phyloP scores from a whole-genome alignment of 2,329 filamentous ascomycete species.

The Calonectria montana region DNA sequence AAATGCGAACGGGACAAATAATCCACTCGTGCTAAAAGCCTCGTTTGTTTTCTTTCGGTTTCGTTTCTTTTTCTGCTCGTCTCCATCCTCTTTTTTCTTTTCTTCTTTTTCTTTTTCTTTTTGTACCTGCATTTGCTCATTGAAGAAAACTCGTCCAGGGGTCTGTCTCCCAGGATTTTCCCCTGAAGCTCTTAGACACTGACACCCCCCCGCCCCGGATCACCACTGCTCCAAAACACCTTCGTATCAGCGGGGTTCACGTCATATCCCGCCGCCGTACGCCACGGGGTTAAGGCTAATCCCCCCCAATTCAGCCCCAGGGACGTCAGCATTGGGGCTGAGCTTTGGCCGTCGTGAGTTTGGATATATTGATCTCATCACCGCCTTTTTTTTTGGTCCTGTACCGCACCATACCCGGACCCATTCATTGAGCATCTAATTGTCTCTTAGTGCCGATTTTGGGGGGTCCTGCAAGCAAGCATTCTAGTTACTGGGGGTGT shows the following conservation, averaged over 20 bases:
- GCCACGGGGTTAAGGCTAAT: neutral
- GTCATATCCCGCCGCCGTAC: conserved; percentile 1
- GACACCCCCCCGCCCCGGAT: neutral
- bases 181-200: neutral
- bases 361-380: neutral
- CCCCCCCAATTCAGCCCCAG: neutral
- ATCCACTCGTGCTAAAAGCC: conserved; percentile 7
- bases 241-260: conserved; percentile 16
- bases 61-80: neutral
- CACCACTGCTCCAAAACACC: neutral
- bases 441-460: conserved; percentile 2
- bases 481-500: neutral
- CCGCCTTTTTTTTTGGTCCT: conserved; percentile 1
- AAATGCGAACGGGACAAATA: conserved; percentile 9
- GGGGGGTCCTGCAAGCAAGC: neutral
- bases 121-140: neutral
- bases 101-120: neutral
- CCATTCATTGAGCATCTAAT: neutral
- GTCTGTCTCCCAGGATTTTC: neutral
- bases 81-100: neutral
- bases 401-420: neutral
- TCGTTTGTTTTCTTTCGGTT: neutral
- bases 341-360: neutral
- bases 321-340: conserved; percentile 24
- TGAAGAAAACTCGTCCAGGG: neutral